phyloP scores from a whole-genome alignment of 1,139 yeast species.

The Insectozyma bohioensis region DNA sequence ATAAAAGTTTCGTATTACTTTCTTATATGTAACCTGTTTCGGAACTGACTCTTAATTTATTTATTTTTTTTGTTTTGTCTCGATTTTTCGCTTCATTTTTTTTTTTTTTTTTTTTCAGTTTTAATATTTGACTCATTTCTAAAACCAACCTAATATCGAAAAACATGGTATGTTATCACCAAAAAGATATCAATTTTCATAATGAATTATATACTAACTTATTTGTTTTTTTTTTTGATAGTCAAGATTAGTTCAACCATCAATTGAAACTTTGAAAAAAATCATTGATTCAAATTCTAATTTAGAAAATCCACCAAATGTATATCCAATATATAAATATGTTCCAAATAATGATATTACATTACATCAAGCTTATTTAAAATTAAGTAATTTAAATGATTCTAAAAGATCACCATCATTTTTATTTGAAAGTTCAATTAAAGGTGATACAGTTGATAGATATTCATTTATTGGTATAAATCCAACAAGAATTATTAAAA shows the following conservation, averaged over 20 bases:
- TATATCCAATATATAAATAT: constrained; percentile 78
- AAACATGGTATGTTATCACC: no score
- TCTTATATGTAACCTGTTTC: no score
- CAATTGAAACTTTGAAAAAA: constrained; percentile 47
- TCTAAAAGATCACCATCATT: constrained; percentile 65
- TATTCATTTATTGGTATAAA: constrained; percentile 87
- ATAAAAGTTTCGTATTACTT: no score
- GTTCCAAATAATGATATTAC: constrained; percentile 77
- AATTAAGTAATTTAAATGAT: constrained; percentile 71
- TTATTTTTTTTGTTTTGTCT: no score
- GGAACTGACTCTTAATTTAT: no score
- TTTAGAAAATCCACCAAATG: constrained; percentile 40
- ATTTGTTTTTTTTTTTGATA: no score
- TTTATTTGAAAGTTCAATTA: constrained; percentile 81
- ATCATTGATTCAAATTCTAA: constrained; percentile 41
- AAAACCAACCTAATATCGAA: no score
- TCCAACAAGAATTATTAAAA: constrained; percentile 77
- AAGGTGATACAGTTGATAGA: constrained; percentile 86
- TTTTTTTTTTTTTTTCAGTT: no score
- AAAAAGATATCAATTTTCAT: no score
- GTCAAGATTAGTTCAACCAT: constrained; percentile 78
- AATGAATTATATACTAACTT: no score
- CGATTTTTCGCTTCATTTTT: no score
- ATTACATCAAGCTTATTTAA: constrained; percentile 87
- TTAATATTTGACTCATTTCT: no score